Conservation (phyloP, 441 rosid species). For the Populus tomentosa region DNA sequence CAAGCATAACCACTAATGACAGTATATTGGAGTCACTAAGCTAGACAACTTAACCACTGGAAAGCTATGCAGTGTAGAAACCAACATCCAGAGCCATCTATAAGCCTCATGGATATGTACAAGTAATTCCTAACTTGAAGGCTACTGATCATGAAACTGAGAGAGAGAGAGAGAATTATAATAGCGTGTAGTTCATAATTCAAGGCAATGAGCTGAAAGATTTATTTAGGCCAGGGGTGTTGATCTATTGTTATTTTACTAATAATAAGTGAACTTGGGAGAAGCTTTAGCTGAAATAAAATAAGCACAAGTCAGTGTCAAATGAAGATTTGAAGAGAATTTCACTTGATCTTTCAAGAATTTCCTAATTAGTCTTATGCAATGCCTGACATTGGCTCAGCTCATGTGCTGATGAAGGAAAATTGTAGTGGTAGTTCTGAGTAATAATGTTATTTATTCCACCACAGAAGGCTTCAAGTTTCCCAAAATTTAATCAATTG, state of each 20-base stretch:
- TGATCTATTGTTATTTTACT: background rate
- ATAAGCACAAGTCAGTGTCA: background rate
- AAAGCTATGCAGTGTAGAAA: background rate
- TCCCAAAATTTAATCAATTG: background rate
- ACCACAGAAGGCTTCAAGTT: background rate
- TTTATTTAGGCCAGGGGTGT: background rate
- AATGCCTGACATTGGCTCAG: background rate
- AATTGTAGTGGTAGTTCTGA: background rate
- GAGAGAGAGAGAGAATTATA: too few species aligned
- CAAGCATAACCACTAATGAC: background rate
- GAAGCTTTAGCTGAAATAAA: background rate
- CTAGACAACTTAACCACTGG: background rate
- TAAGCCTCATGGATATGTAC: background rate
- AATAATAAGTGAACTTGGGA: background rate
- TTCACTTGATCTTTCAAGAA: background rate
- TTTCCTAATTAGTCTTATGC: background rate
- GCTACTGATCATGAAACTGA: background rate
- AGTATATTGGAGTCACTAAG: background rate
- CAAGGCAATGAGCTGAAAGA: background rate
- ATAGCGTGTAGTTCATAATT: background rate
- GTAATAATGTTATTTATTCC: background rate
- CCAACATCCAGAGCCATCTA: background rate
- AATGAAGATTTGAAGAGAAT: background rate
- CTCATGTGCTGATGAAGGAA: background rate
- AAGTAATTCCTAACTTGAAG: background rate